Conservation (phyloP, 2,329 filamentous ascomycete species). For the Xylaria sp. region DNA sequence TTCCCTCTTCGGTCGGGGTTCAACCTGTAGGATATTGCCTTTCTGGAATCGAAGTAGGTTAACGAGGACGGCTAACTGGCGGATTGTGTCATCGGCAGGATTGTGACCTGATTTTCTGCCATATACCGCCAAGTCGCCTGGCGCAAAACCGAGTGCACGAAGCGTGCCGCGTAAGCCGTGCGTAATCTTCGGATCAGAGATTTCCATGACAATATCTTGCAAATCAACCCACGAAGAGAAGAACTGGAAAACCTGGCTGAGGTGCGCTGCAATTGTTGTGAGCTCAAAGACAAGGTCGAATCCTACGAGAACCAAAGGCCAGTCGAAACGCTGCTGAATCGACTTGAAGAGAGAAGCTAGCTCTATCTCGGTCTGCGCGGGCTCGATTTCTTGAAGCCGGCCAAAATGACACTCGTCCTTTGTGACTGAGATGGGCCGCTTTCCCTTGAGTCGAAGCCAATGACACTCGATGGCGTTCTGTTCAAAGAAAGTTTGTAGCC, state of each 20-base stretch:
- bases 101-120: slow-evolving; percentile 30
- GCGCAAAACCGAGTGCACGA: slow-evolving; percentile 28
- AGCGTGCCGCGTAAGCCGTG: slow-evolving; percentile 29
- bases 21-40: slow-evolving; percentile 16
- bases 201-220: slow-evolving; percentile 27
- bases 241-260: slow-evolving; percentile 20
- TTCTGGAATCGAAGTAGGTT: slow-evolving; percentile 15
- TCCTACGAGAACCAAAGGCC: slow-evolving; percentile 23
- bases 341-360: slow-evolving; percentile 22
- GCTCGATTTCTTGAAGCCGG: slow-evolving; percentile 30
- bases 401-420: slow-evolving; percentile 26
- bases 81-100: slow-evolving; percentile 30
- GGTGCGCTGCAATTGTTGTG: slow-evolving; percentile 26
- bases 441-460: slow-evolving; percentile 28
- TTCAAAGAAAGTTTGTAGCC: slow-evolving; percentile 14
- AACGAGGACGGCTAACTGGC: slow-evolving; percentile 21
- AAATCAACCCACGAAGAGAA: slow-evolving; percentile 35
- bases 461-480: slow-evolving; percentile 27
- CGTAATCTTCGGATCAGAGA: slow-evolving; percentile 1
- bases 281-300: slow-evolving; percentile 31
- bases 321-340: slow-evolving; percentile 8
- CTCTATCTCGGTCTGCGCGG: slow-evolving; percentile 15
- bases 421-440: slow-evolving; percentile 8
- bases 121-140: slow-evolving; percentile 10
- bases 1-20: neutral